Base-by-base conservation (phyloP, 2,329 filamentous ascomycete genomes). In the Orbilia quercus region DNA sequence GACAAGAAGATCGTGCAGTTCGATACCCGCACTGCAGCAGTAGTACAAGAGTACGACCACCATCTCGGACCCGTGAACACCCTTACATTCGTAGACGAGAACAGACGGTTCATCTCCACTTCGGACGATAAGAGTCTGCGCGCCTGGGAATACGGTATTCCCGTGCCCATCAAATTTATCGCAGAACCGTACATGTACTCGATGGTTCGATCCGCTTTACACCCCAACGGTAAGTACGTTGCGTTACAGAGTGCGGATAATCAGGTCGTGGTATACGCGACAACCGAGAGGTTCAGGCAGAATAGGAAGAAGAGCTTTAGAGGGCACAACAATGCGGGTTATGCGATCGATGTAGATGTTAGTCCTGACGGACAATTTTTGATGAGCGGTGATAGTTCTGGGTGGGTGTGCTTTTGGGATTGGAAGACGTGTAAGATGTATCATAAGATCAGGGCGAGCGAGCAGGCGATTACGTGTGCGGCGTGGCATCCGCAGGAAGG, bases 341-440 rank as follows among this genome's bases (percentile, higher is more conserved):
- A 96, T 78, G 93, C 90, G 1, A 92, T 98, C 75, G 95, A 96
- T 78, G 85, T 99, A 55, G 89, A 90, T 58, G 90, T 96, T 79
- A 92, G 89, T 78, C 91, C 93, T 0, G 95, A 98, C 80, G 95
- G 95, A 0, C 92, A 96, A 79, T 96, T 97, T 80, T 84, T 99
- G 62, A 90, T 88, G 18, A 91, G 87, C 16, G 95, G 95, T 74
- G 95, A 99, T 81, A 91, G 88, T 57, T 92, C 87, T 14, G 95
- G 96, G 36, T 97, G 87, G 78, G 88, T 96, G 51, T 96, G 91
- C 82, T 97, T 98, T 82, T 99, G 93, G 92, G 95, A 98, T 82
- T 99, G 93, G 91, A 99, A 99, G 86, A 97, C 92, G 40, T 96
- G 94, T 81, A 98, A 97, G 83, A 94, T 99, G 92, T 96, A 92